A percentile compares a stretch with the other conserved stretches of the same genome.
Conservation (phyloP, 108 stramenopile genomes). For the Cyclostephanos invisitatus region DNA sequence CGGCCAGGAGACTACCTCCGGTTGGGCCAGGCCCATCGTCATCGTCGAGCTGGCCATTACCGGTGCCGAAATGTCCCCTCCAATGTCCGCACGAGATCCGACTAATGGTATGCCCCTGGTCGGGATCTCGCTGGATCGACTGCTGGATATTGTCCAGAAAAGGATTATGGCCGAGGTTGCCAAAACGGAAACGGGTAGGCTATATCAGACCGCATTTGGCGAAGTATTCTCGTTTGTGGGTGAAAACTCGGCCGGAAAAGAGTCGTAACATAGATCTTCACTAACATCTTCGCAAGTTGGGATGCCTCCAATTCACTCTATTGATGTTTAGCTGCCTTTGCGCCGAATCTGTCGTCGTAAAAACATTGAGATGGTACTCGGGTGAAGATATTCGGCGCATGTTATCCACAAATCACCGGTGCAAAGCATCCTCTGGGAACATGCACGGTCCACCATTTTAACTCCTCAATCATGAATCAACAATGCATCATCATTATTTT, state of each 20-base stretch:
- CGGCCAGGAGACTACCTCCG: constrained; percentile 7
- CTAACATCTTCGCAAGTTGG: too few relatives aligned
- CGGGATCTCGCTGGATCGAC: constrained; percentile 41
- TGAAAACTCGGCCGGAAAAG: constrained; percentile 15
- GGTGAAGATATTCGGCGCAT: too few relatives aligned
- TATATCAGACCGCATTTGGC: constrained; percentile 49
- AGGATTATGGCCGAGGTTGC: constrained; percentile 45
- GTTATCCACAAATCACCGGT: too few relatives aligned
- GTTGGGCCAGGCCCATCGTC: constrained; percentile 43
- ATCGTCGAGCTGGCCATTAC: constrained; percentile 43
- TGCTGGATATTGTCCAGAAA: constrained; percentile 43
- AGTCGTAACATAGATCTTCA: constrained; percentile 1
- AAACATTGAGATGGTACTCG: too few relatives aligned
- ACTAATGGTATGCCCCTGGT: constrained; percentile 40
- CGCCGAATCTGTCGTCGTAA: too few relatives aligned
- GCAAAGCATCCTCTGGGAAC: too few relatives aligned
- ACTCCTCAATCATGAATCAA: too few relatives aligned
- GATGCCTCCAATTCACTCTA: too few relatives aligned
- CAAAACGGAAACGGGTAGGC: constrained; percentile 47
- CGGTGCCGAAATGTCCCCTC: constrained; percentile 44
- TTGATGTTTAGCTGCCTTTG: too few relatives aligned
- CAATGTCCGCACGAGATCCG: constrained; percentile 41
- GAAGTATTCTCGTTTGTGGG: constrained; percentile 44
- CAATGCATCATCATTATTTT: too few relatives aligned
- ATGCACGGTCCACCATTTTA: too few relatives aligned